Base-by-base conservation (phyloP, 306 rosid genomes). In the Bauhinia variegata region DNA sequence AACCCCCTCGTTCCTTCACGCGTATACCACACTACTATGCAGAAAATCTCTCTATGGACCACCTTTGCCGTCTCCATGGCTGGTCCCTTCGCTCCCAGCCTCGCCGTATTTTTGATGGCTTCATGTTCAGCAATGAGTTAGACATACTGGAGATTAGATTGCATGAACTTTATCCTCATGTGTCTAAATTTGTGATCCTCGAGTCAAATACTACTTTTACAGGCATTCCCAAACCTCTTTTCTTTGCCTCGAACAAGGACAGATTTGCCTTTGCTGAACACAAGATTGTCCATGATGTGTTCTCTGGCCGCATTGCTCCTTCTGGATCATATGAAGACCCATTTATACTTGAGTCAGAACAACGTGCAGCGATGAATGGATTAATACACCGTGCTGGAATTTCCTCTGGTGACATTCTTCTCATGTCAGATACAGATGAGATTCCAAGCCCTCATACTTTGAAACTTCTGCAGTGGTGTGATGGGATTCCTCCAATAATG, bases 401-500 rank as follows among this genome's bases (percentile, higher is more conserved):
- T 55, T 68, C 84, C 48, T 13, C 33, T 12, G 97, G 84, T 1
- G 99, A 93, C n/a, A 68, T 90, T 17, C 76, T 93, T 66, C 79
- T 93, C 56, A 86, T 93, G 87, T 75, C 95, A 2, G 96, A 93
- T 57, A 70, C 86, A 6, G 99, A 93, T 58, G 99, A 93, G 82
- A 93, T 93, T 53, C 99, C 99, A 13, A 86, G 96, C 56, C 86
- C 87, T 9, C 88, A 88, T 36, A 85, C 96, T 0, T 58, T 88
- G 81, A 90, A 86, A 75, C 81, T 93, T 33, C 73, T 93, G 52
- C 95, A 86, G 42, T 93, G 97, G 97, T 93, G 99, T 63, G 92
- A 93, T 44, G 99, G 84, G 7, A 74, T 90, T 64, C 99, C 99
- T 51, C 79, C 87, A 9, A 18, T 77, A 41, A 77, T 88, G 85